Percentiles rank a stretch among this genome's conserved stretches.
phyloP scores from a whole-genome alignment of 805 yeast genomes.

The Debaryomyces maramus region DNA sequence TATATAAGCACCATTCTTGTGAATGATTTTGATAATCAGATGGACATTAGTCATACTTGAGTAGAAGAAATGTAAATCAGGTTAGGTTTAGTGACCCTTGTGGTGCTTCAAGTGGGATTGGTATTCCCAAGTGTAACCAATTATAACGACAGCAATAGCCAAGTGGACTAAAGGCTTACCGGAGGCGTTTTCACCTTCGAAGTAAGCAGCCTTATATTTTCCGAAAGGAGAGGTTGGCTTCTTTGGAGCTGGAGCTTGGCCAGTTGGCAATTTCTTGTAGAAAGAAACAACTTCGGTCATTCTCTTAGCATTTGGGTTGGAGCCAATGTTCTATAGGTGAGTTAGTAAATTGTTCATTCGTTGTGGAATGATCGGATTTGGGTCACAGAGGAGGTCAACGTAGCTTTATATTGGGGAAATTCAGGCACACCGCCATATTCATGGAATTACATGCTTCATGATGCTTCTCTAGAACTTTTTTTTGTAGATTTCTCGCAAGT shows the following conservation, averaged over 20 bases:
- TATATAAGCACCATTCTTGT: background rate
- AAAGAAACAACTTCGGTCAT: slow-evolving; percentile 92
- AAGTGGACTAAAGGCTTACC: slow-evolving; percentile 83
- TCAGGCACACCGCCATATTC: too few relatives aligned
- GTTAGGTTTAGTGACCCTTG: slow-evolving; percentile 20
- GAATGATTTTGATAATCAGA: background rate
- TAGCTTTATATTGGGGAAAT: too few relatives aligned
- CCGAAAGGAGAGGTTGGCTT: slow-evolving; percentile 65
- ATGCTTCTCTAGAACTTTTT: too few relatives aligned
- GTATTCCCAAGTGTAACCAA: slow-evolving; percentile 92
- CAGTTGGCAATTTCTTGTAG: slow-evolving; percentile 95
- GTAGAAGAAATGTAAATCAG: too few relatives aligned
- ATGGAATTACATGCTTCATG: too few relatives aligned
- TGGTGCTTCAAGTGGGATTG: slow-evolving; percentile 73
- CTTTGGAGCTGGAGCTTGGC: slow-evolving; percentile 75
- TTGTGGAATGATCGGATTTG: background rate
- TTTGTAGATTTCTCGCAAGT: too few relatives aligned
- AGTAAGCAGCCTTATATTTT: slow-evolving; percentile 82
- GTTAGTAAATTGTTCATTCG: slow-evolving; percentile 19
- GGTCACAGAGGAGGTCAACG: background rate
- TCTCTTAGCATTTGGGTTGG: slow-evolving; percentile 96
- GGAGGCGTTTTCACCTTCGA: slow-evolving; percentile 79
- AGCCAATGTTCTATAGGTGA: slow-evolving; percentile 70
- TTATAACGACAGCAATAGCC: slow-evolving; percentile 61
- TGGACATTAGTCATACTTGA: background rate